Evolutionary conservation across 306 rosid genomes (phyloP), one percentile per base, ranked within the genome.

Genomic region (Senna siamea): DNA sequence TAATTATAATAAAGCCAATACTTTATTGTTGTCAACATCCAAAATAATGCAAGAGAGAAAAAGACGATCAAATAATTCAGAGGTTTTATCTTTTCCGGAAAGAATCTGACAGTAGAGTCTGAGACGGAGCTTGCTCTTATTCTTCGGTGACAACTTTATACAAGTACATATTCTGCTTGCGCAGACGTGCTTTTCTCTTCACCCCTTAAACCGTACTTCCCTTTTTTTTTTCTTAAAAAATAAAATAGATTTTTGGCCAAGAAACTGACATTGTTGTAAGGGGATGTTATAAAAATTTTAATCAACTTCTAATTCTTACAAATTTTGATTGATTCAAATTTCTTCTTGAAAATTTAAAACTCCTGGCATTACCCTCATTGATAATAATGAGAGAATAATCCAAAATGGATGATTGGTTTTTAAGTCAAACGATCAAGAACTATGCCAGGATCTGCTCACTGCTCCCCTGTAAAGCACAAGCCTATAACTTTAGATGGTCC

Each of bases 141-240:
- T 22, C 60, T 54, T 54, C 1, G 34, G 60, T 22, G n/a, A 22
- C 28, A 23, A 34, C 66, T n/a, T 4, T 7, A 57, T 26, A 28
- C 26, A 32, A 7, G 66, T n/a, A 60, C 47, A 60, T 23, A 60
- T n/a, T 35, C 65, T 59, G 65, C n/a, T n/a, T n/a, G n/a, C n/a
- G n/a, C 13, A 15, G 44, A 32, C 44, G 7, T 20, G 47, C 47
- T 34, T 32, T 17, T 61, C 28, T 2, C 23, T 17, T 61, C 28
- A 0, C 23, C 14, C 23, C 44, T 59, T 7, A 7, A 7, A 61
- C 54, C 28, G 48, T 1, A 35, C 47, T 37, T 12, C 47, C 7
- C 47, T 10, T 17, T 10, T 5, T 35, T 37, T 35, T 9, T 15
- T 38, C 15, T 35, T 22, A 18, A 61, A 18, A 61, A 8, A 58